Evolutionary conservation across 495 filamentous ascomycete species (phyloP), one percentile per base, ranked within the genome.

Genomic region (Articulospora tetracladia): DNA sequence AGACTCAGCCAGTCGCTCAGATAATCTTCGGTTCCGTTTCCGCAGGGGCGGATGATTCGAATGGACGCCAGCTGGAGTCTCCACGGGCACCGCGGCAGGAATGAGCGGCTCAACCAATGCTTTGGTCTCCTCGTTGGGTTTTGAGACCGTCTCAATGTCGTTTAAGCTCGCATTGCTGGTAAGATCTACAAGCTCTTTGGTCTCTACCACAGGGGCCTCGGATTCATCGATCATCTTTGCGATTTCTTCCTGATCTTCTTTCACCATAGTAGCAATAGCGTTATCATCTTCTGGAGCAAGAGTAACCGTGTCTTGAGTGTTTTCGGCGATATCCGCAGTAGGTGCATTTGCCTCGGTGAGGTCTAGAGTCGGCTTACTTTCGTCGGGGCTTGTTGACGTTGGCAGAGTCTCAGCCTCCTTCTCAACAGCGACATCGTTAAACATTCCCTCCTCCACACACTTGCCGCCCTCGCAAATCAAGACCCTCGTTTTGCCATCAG

Each of bases 391-490:
- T 34, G 30, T 34, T 34, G 30, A 15, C 15, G 15, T 34, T 15
- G 30, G 30, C 6, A 34, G 30, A 34, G 30, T 15, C 15, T 34
- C 30, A 6, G 30, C 39, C 49, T 53, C 56, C 32, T 59, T 64
- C 34, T 23, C 25, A 25, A 23, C n/a, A 15, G 17, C 30, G 6
- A 23, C 52, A 41, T 32, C 48, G 20, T 39, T 25, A 32, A n/a
- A 52, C 22, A 34, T 44, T 11, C 48, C 71, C 32, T 79, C 74
- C 19, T 68, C 74, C 52, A 66, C 65, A 67, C 82, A 85, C 32
- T 53, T 66, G 0, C 81, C 80, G 7, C 66, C 67, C 63, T 83
- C 79, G 59, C 82, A 85, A 23, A 83, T 65, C 51, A 81, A 54
- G 11, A 83, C 53, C 57, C 77, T 70, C 57, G 74, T 77, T 30